Evolutionary conservation across 2,329 filamentous ascomycete species (phyloP).

Genomic region (Moelleriella libera): DNA sequence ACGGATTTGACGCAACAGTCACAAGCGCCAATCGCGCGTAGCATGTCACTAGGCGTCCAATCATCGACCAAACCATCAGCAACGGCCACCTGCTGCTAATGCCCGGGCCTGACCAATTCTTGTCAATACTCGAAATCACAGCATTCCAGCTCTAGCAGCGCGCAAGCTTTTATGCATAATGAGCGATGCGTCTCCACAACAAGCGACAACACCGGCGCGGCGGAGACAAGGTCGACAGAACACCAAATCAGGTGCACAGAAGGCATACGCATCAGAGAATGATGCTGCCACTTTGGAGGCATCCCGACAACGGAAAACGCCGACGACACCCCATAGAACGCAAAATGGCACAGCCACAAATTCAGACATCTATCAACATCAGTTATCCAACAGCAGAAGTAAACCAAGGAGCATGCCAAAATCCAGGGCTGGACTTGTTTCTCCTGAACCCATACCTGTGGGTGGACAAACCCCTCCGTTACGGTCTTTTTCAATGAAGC

Average conservation of each 20-base stretch:
- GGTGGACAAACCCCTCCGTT: conserved; percentile 27
- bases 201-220: conserved; percentile 17
- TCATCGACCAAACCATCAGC: too few species aligned
- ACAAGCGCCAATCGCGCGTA: too few species aligned
- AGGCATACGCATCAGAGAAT: conserved; percentile 46
- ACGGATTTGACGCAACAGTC: too few species aligned
- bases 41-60: too few species aligned
- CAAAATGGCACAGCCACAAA: conserved; percentile 20
- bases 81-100: neutral
- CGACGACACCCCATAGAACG: conserved; percentile 34
- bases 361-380: conserved; percentile 9
- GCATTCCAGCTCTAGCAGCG: neutral
- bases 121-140: neutral
- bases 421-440: conserved; percentile 13
- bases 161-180: neutral
- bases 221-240: conserved; percentile 25
- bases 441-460: conserved; percentile 25
- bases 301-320: conserved; percentile 18
- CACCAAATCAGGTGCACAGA: conserved; percentile 28
- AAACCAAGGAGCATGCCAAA: conserved; percentile 14
- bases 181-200: conserved; percentile 3
- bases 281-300: conserved; percentile 22
- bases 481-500: conserved; percentile 28
- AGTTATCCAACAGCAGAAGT: conserved; percentile 16
- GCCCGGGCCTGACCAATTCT: neutral